Base-by-base conservation (phyloP, 306 rosid species). In the Fagus crenata region DNA sequence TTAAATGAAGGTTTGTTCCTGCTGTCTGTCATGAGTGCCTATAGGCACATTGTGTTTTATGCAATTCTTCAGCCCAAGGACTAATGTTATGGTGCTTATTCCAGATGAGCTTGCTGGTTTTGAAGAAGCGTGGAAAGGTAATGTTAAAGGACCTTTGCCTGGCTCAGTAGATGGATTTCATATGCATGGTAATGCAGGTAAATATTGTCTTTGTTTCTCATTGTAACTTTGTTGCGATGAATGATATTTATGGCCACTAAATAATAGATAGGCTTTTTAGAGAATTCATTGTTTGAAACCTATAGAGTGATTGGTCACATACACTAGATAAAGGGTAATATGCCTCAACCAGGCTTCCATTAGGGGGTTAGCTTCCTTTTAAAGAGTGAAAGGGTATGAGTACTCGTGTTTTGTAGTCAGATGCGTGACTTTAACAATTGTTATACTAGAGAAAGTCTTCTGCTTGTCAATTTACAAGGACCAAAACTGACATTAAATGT, bases 71-170 rank as follows among this genome's bases (percentile, higher is more conserved):
- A 49, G 41, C 41, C 12, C 11, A 33, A 0, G 5, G 71, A 59
- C 3, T 35, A 36, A 67, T 53, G 9, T 32, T 64, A 18, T 5
- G 53, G 8, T 51, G 17, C 15, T 71, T 78, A 51, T 60, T 53
- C 42, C 87, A 92, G 98, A 87, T 55, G 97, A 92, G 76, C 92
- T 95, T 76, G 72, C 83, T 69, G 84, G 89, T 54, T 95, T 95
- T 61, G 98, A 92, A 81, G 89, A 81, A 73, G 79, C 90, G 13
- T 95, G 98, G 98, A 84, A 85, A 67, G 85, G 79, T 74, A 92
- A 89, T 53, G 81, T 73, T 70, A 75, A 71, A 65, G 86, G 81
- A 41, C 67, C 67, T 9, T 54, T 84, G 2, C 84, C 89, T 1
- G 65, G 81, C 53, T 74, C 83, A 82, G 83, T 76, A 49, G 56